A percentile compares a stretch with the other conserved stretches of the same genome.
Evolutionary conservation across 768 basidiomycete species (phyloP).

Genomic region (Mycena alexandri): DNA sequence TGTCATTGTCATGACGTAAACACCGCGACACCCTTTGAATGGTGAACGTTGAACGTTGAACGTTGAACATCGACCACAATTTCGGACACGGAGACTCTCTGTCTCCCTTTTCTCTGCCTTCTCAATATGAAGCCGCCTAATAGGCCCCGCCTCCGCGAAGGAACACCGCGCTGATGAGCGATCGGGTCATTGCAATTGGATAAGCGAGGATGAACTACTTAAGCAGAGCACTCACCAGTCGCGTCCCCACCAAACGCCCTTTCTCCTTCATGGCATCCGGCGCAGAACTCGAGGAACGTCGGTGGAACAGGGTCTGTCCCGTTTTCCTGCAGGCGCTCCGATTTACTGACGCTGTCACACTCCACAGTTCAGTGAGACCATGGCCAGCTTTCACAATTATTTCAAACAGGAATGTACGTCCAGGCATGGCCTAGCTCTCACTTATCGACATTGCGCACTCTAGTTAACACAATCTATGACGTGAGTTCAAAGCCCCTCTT

Average conservation of each 20-base stretch:
- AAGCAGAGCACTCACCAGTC: neutral
- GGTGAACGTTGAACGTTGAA: too few relatives aligned
- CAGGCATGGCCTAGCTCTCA: neutral
- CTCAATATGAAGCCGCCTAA: too few relatives aligned
- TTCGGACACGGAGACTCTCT: too few relatives aligned
- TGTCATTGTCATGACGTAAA: too few relatives aligned
- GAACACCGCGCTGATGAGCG: too few relatives aligned
- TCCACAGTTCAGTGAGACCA: conserved; percentile 37
- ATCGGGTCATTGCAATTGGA: too few relatives aligned
- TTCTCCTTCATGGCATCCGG: conserved; percentile 12
- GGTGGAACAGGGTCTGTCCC: conserved; percentile 38
- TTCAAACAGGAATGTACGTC: conserved; percentile 63
- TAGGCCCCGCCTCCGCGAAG: too few relatives aligned
- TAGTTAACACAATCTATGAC: conserved; percentile 62
- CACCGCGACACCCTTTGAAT: too few relatives aligned
- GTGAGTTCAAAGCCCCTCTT: conserved; percentile 41
- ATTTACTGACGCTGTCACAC: neutral
- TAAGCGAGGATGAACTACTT: neutral
- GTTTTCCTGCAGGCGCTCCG: neutral
- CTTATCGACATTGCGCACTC: neutral
- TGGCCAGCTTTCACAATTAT: conserved; percentile 54
- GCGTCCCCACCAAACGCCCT: neutral
- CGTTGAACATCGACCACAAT: too few relatives aligned
- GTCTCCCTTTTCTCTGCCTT: too few relatives aligned
- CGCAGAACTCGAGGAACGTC: conserved; percentile 35